Conservation (phyloP, 1,284 basidiomycete genomes). For the Cryptococcus jaspeensis region DNA sequence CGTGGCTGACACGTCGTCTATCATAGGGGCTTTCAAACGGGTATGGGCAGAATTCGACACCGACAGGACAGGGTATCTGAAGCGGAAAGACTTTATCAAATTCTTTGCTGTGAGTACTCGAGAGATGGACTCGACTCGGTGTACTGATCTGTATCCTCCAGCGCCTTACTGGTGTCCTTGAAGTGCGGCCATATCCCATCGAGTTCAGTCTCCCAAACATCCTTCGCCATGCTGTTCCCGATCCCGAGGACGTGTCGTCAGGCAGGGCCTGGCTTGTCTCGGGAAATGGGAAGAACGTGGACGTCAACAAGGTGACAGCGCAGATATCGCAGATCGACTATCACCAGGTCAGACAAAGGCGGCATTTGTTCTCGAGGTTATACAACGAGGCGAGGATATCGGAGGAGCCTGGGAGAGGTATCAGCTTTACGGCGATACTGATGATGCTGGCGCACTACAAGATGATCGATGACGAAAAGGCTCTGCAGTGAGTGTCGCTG, state of each 20-base stretch:
- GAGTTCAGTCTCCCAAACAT: slow-evolving; percentile 66
- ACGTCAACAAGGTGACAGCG: slow-evolving; percentile 62
- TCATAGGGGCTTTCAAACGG: slow-evolving; percentile 73
- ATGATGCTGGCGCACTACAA: slow-evolving; percentile 86
- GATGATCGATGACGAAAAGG: slow-evolving; percentile 83
- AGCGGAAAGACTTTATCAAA: slow-evolving; percentile 66
- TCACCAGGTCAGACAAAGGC: slow-evolving; percentile 61
- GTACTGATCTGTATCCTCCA: not conserved
- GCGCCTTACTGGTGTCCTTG: slow-evolving; percentile 61
- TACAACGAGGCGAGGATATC: slow-evolving; percentile 81
- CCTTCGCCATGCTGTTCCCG: slow-evolving; percentile 41
- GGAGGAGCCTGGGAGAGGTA: slow-evolving; percentile 69
- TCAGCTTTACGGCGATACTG: slow-evolving; percentile 91
- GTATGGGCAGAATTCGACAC: slow-evolving; percentile 86
- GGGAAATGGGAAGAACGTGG: slow-evolving; percentile 57
- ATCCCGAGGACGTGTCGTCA: slow-evolving; percentile 27
- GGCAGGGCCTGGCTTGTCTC: slow-evolving; percentile 24
- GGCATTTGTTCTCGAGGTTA: slow-evolving; percentile 68
- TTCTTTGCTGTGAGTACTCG: slow-evolving; percentile 72
- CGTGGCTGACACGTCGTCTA: not conserved
- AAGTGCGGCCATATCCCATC: slow-evolving; percentile 75
- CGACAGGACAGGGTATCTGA: slow-evolving; percentile 73
- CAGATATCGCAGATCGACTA: slow-evolving; percentile 67
- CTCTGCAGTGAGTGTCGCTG: slow-evolving; percentile 65
- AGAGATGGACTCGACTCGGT: not conserved